These are phyloP conservation scores for Yarrowia sp. DNA, from an alignment of 805 yeast species.

Conservation along the genomic window DNA sequence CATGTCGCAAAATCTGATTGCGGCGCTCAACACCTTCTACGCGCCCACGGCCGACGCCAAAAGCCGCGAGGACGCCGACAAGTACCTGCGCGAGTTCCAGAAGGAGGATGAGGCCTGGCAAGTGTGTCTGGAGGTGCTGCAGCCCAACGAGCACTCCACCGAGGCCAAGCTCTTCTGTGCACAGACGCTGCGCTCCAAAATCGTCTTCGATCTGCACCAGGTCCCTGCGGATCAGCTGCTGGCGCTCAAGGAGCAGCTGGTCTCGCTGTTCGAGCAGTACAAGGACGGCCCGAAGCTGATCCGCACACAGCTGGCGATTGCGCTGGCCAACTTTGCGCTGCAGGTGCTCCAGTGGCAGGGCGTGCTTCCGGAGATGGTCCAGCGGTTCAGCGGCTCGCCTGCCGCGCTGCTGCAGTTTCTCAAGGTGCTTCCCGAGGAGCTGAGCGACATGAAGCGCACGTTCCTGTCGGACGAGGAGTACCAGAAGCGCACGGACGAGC, in stretches of 20 bases:
- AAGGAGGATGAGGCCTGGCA: constrained; percentile 71
- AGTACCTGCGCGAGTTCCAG: constrained; percentile 75
- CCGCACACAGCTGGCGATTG: constrained; percentile 77
- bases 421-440: constrained; percentile 87
- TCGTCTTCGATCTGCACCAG: constrained; percentile 81
- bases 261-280: constrained; percentile 52
- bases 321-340: constrained; percentile 77
- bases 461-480: constrained; percentile 82
- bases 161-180: constrained; percentile 80
- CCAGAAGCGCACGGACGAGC: constrained; percentile 55
- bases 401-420: constrained; percentile 69
- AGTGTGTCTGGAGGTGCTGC: constrained; percentile 55
- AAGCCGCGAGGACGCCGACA: constrained; percentile 48
- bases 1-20: constrained; percentile 28
- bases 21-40: constrained; percentile 50
- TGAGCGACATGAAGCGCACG: constrained; percentile 70
- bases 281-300: constrained; percentile 50
- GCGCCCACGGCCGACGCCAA: constrained; percentile 42
- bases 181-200: constrained; percentile 77
- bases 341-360: constrained; percentile 72
- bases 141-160: constrained; percentile 40
- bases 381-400: constrained; percentile 45
- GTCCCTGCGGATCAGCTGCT: constrained; percentile 57
- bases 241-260: constrained; percentile 65
- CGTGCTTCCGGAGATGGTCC: constrained; percentile 66